Evolutionary conservation across 2,329 filamentous ascomycete genomes (phyloP), one percentile per base, ranked within the genome.

Genomic region (Sporothrix curviconia): DNA sequence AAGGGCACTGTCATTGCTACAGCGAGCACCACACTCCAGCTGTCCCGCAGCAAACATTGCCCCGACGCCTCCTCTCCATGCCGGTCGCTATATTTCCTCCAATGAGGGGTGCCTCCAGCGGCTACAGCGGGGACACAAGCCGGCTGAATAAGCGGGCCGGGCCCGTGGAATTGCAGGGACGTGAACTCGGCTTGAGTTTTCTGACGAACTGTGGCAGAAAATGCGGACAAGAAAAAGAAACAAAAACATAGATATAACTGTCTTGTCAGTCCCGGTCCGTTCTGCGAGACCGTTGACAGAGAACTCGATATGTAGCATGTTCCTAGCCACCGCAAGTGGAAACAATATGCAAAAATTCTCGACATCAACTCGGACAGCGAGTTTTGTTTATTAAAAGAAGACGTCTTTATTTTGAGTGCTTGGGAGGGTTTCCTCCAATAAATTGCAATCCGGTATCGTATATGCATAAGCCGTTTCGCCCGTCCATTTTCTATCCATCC

Each of bases 401-500:
- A 24, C 15, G 15, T 46, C 15, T n/a, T 46, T 30, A n/a, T 46
- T 46, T 43, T 43, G n/a, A n/a, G n/a, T n/a, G n/a, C n/a, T 43
- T 22, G 8, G 9, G 24, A 22, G 40, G 40, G 24, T 43, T 9
- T 43, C 40, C 40, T 43, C 40, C 43, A 24, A 46, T 15, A 36
- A 37, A 15, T 39, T 24, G 40, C 46, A 57, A 39, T 19, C 44
- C 28, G 50, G 50, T 58, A 40, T 52, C 53, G 25, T 59, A 42
- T 49, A 49, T 56, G 53, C 53, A 53, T 52, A 55, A 36, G 11
- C 51, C 56, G 11, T 19, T 12, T 19, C 25, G 37, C 28, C 15
- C 28, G n/a, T n/a, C 32, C 22, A 6, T 34, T 36, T 37, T 47
- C 40, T 56, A 24, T 47, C 42, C 24, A n/a, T 24, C 51, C 57